These are phyloP conservation scores for Dichomitus squalens DNA, from an alignment of 1,284 basidiomycete genomes.

Conservation along the genomic window DNA sequence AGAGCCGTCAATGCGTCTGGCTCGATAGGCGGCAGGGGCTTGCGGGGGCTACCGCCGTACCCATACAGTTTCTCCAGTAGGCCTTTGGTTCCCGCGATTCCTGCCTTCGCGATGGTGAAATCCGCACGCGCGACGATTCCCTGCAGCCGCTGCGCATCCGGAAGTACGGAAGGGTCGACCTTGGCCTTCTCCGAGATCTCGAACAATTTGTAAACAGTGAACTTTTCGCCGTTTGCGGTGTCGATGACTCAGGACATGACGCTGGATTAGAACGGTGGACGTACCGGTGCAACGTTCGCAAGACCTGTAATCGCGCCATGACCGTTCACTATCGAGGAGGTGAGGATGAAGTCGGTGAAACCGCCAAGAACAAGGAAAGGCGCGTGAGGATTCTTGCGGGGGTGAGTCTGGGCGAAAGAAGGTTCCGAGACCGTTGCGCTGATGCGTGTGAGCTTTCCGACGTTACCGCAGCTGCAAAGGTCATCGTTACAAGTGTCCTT, in stretches of 20 bases:
- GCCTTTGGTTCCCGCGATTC: conserved; percentile 84
- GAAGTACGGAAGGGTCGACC: conserved; percentile 56
- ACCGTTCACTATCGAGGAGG: conserved; percentile 67
- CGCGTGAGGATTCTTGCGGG: conserved; percentile 61
- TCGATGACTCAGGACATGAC: conserved; percentile 9
- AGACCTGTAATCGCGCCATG: conserved; percentile 86
- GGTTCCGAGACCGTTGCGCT: conserved; percentile 62
- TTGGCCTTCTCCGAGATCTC: conserved; percentile 58
- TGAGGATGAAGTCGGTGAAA: conserved; percentile 77
- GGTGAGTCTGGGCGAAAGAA: conserved; percentile 56
- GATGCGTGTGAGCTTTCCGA: conserved; percentile 86
- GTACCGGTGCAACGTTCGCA: conserved; percentile 76
- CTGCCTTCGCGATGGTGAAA: conserved; percentile 75
- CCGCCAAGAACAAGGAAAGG: conserved; percentile 71
- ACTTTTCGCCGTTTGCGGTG: conserved; percentile 36
- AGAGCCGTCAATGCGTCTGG: conserved; percentile 56
- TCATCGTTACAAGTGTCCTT: not conserved
- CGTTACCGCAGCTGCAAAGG: conserved; percentile 72
- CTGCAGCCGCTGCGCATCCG: conserved; percentile 77
- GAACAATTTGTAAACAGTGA: conserved; percentile 65
- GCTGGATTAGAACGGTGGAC: conserved; percentile 27
- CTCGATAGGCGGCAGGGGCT: conserved; percentile 70
- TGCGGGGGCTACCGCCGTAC: conserved; percentile 76
- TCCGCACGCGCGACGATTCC: conserved; percentile 81
- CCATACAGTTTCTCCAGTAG: conserved; percentile 75